A percentile compares a stretch with the other conserved stretches of the same genome.
Evolutionary conservation across 2,329 filamentous ascomycete genomes (phyloP).

Genomic region (Arthrobotrys entomopaga): DNA sequence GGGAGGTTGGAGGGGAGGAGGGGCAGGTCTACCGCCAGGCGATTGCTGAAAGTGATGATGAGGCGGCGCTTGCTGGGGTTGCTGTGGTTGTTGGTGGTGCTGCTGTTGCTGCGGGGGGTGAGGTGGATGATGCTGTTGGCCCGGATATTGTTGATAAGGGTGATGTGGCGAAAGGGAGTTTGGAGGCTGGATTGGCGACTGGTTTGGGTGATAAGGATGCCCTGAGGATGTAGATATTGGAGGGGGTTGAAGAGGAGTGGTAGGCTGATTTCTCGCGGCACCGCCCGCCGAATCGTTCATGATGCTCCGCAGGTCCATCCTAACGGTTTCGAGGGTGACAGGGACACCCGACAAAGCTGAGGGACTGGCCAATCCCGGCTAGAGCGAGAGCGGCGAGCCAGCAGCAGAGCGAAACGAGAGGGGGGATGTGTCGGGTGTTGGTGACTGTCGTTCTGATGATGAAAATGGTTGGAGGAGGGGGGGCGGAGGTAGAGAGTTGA

Average conservation of each 20-base stretch:
- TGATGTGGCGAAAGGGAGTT: slow-evolving; percentile 42
- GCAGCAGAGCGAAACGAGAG: background rate
- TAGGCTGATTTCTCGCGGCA: slow-evolving; percentile 49
- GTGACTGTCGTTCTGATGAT: background rate
- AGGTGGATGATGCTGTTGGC: slow-evolving; percentile 54
- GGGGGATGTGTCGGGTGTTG: slow-evolving; percentile 13
- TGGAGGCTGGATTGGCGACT: slow-evolving; percentile 29
- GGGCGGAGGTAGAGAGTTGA: slow-evolving; percentile 13
- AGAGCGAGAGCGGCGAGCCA: background rate
- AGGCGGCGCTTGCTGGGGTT: slow-evolving; percentile 55
- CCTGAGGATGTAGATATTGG: slow-evolving; percentile 49
- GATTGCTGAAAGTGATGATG: slow-evolving; percentile 56
- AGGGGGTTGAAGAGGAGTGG: slow-evolving; percentile 46
- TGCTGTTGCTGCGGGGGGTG: slow-evolving; percentile 55
- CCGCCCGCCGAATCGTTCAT: slow-evolving; percentile 57
- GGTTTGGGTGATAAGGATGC: slow-evolving; percentile 30
- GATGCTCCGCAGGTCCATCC: slow-evolving; percentile 59
- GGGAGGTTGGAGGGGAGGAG: slow-evolving; percentile 52
- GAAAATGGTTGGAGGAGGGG: slow-evolving; percentile 12
- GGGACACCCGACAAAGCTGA: slow-evolving; percentile 30
- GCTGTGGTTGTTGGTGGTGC: slow-evolving; percentile 45
- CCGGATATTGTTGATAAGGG: slow-evolving; percentile 37
- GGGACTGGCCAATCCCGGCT: background rate
- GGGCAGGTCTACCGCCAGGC: slow-evolving; percentile 36
- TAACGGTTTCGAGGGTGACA: slow-evolving; percentile 18